Evolutionary conservation across 108 stramenopile species (phyloP), one percentile per base, ranked within the genome.

Genomic region (Pseudonitzschia pungens): DNA sequence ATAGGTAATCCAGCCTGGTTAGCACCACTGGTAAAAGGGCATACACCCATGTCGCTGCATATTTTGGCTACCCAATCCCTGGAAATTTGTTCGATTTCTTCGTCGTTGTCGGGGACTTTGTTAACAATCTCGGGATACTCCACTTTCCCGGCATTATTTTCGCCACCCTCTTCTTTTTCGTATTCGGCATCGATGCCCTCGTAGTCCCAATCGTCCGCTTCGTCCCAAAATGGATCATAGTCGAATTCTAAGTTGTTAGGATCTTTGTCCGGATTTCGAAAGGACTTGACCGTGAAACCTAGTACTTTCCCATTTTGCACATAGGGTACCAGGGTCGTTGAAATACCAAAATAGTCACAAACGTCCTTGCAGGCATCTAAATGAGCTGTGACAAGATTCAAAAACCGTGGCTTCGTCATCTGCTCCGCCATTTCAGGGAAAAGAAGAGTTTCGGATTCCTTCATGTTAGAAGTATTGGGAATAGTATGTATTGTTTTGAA

Each of bases 1-100:
- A 95, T 58, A 0, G 98, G 98, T 33, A 98, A 79, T 22, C 98
- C 98, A 31, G 92, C 92, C 55, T 73, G 66, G 8, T 90, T 79
- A 3, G 95, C 83, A 31, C 82, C 83, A 43, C 81, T 83, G 14
- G 95, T 92, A 80, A 98, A 98, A 11, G 98, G 98, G 77, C 98
- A 98, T 14, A 98, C 80, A 15, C 96, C 97, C 91, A 97, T 81
- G 71, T 92, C 94, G 14, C 92, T 81, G 80, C 96, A 95, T 68
- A 98, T 91, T 22, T 83, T 85, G 4, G 74, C 68, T 12, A 92
- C 90, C 94, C 94, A 96, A 27, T 55, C 54, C 70, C 92, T 92
- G 43, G 81, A 72, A 10, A 87, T 40, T 14, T 80, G 77, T 22
- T 86, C 53, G 29, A 94, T 86, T 11, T 72, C 72, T 16, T 81